Evolutionary conservation across 345 rosid species (phyloP), one percentile per base, ranked within the genome.

Genomic region (Gossypium thurberi): DNA sequence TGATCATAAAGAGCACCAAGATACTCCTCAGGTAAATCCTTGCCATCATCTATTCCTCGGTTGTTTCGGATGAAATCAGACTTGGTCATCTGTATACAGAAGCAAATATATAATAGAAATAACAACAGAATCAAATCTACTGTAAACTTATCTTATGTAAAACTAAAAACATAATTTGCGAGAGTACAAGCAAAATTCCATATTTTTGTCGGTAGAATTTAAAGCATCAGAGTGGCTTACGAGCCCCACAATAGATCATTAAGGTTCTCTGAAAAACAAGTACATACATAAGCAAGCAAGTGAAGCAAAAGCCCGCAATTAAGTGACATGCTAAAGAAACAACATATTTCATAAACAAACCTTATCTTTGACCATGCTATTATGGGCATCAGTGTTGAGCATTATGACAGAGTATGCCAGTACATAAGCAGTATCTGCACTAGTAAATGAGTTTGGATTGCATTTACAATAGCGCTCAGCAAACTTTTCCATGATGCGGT

Each of bases 381-480:
- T 92, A 77, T 94, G 98, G 73, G 98, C 98, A 76, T 94, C 98
- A 11, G 98, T 92, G 81, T 94, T 94, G 75, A 94, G 98, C 98
- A 94, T 9, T 77, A 94, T 94, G 73, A 94, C 98, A 58, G 98
- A 92, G 80, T 94, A 94, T n/a, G 98, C 98, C 70, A 94, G 98
- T 73, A 94, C 97, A 78, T 94, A 94, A 33, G 98, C 98, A 74
- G 98, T 92, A 78, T 94, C 98, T 68, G 98, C 98, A 74, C 94
- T 94, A 42, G 91, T 87, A 80, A 94, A 94, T 78, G 98, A 92
- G 84, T 78, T 86, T 61, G 97, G 92, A 82, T 89, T 90, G 87
- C 94, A 90, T 90, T 88, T 92, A 79, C 98, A 94, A 78, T 86
- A 94, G 78, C 98, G 95, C 80, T 94, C 98, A 48, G 98, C 98